Percentiles rank a stretch among this genome's conserved stretches.
phyloP scores from a whole-genome alignment of 2,329 filamentous ascomycete species.

The Aspergillus piperis region DNA sequence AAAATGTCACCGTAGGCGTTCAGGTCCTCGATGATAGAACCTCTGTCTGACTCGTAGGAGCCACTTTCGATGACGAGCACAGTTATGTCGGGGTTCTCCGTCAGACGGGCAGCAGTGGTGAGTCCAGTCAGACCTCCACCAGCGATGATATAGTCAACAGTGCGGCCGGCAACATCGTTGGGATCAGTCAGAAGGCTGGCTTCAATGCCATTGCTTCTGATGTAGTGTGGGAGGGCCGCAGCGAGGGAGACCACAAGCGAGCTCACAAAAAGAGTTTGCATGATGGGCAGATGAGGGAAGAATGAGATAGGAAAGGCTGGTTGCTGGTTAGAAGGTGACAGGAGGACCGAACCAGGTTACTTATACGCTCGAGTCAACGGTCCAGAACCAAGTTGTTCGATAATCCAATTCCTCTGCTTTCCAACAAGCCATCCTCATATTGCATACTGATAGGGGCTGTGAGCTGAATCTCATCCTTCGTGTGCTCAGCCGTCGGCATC shows the following conservation, averaged over 20 bases:
- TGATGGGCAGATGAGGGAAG: not conserved
- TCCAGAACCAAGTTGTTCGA: not conserved
- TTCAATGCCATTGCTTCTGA: not conserved
- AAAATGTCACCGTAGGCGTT: conserved; percentile 32
- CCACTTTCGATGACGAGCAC: conserved; percentile 35
- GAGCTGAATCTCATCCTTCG: not conserved
- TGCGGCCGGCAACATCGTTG: conserved; percentile 16
- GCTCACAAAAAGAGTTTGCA: not conserved
- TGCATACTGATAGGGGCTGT: not conserved
- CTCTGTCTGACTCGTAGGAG: conserved; percentile 30
- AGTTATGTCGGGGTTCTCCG: conserved; percentile 26
- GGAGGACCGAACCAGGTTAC: not conserved
- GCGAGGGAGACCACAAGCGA: not conserved
- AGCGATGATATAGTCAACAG: conserved; percentile 35
- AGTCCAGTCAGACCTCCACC: conserved; percentile 35
- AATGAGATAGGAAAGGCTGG: not conserved
- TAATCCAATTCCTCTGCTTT: not conserved
- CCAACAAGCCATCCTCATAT: not conserved
- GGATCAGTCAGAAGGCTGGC: conserved; percentile 15
- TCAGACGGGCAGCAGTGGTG: conserved; percentile 28
- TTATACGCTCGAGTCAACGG: not conserved
- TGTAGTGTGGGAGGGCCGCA: not conserved
- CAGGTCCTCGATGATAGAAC: conserved; percentile 27
- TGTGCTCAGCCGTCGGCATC: not conserved
- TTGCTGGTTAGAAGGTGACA: not conserved